Evolutionary conservation across 257 asterid species (phyloP), one percentile per base, ranked within the genome.

Genomic region (Nicotiana obtusifolia): DNA sequence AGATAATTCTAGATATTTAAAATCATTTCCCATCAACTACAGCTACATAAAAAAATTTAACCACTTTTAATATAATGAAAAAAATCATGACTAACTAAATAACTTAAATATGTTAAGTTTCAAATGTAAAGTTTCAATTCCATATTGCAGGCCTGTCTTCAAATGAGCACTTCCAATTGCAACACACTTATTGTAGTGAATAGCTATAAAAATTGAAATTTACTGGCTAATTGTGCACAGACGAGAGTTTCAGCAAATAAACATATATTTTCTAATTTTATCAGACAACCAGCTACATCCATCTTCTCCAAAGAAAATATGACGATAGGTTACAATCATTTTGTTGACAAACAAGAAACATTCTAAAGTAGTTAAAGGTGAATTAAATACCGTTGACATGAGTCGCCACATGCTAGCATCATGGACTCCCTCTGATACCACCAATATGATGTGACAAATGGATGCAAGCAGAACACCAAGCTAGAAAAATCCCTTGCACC

Each of bases 391-490:
- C 98, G 97, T 94, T 61, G 83, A 84, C 95, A 95, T 89, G 84
- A 95, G 89, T 73, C 87, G 97, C 99, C 98, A 95, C 97, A 95
- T 92, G 92, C 90, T 87, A 84, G 88, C 82, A 85, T 92, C 97
- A 64, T 89, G 94, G 84, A 89, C 91, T 86, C 98, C 98, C 83
- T 92, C 97, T 0, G 99, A 94, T 20, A 91, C 97, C 90, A 95
- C 98, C 83, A 95, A 86, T 60, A 94, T 35, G 62, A 92, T 78
- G 86, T 95, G 97, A 80, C 99, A 95, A 83, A 95, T 78, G 76
- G 98, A 94, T 47, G 95, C 92, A 81, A 95, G 98, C 54, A 94
- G 92, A 78, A 95, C 85, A 47, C 96, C 99, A 92, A 95, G 99
- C 98, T 95, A 93, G 78, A 93, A 89, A 83, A 62, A 61, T 89